Evolutionary conservation across 805 yeast species (phyloP).

Genomic region (Jamesozyma lodderae): DNA sequence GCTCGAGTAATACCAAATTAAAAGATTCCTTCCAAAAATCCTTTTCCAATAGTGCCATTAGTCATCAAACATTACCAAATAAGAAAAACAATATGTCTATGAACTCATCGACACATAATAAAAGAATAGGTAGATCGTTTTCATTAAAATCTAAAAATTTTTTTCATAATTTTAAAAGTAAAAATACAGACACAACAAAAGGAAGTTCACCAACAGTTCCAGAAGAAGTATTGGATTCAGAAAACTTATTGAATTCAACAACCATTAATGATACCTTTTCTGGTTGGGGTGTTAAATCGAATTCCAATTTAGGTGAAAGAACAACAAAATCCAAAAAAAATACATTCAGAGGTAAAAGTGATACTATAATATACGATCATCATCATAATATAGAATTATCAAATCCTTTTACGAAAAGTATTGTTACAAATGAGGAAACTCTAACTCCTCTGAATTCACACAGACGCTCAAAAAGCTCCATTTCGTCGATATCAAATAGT

Average conservation of each 20-base stretch:
- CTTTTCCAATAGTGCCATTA: not conserved
- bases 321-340: not conserved
- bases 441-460: not conserved
- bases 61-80: not conserved
- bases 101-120: not conserved
- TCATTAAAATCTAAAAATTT: slow-evolving; percentile 27
- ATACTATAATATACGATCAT: slow-evolving; percentile 15
- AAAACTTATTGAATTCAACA: no score
- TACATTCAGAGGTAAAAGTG: slow-evolving; percentile 25
- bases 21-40: not conserved
- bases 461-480: not conserved
- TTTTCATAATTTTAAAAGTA: slow-evolving; percentile 17
- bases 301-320: not conserved
- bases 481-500: not conserved
- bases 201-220: no score
- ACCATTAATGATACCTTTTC: slow-evolving; percentile 24
- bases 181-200: not conserved
- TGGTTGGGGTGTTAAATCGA: slow-evolving; percentile 27
- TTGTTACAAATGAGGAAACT: not conserved
- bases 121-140: slow-evolving; percentile 26
- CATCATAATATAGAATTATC: not conserved
- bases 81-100: not conserved
- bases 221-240: no score
- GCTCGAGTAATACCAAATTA: not conserved
- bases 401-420: not conserved